These are phyloP conservation scores for Wickerhamiella parazyma DNA, from an alignment of 805 yeast genomes.

Conservation along the genomic window DNA sequence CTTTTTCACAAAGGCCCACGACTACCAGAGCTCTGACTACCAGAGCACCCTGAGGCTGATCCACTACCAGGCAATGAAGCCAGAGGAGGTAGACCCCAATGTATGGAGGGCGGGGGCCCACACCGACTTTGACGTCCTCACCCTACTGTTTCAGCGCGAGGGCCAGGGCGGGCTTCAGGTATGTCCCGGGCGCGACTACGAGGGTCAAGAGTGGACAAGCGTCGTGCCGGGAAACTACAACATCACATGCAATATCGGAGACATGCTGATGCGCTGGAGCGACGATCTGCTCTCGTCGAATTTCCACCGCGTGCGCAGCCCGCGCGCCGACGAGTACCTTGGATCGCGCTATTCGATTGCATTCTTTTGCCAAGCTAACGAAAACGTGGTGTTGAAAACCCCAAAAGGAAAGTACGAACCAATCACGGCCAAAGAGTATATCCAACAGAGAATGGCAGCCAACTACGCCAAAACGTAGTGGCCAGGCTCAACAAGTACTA, in stretches of 20 bases:
- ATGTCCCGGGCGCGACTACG: constrained; percentile 12
- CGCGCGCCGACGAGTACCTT: constrained; percentile 9
- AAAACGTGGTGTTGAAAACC: constrained; percentile 10
- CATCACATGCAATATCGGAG: constrained; percentile 16
- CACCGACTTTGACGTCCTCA: constrained; percentile 13
- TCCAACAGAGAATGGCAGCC: constrained; percentile 11
- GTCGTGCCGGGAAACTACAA: constrained; percentile 10
- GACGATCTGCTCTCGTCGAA: constrained; percentile 13
- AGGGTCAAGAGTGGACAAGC: constrained; percentile 12
- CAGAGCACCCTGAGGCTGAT: constrained; percentile 15
- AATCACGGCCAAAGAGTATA: constrained; percentile 10
- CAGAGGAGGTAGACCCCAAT: constrained; percentile 9
- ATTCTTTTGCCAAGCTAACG: constrained; percentile 14
- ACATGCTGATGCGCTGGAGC: constrained; percentile 16
- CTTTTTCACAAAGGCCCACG: constrained; percentile 9
- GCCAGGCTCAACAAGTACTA: no score
- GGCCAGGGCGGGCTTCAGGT: constrained; percentile 17
- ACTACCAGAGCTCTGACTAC: constrained; percentile 4
- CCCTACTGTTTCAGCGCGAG: constrained; percentile 13
- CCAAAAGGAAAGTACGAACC: constrained; percentile 11
- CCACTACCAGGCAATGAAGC: constrained; percentile 10
- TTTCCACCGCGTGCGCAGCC: constrained; percentile 14
- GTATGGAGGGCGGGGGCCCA: constrained; percentile 16
- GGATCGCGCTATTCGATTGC: constrained; percentile 12
- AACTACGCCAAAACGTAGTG: constrained; percentile 2